phyloP scores from a whole-genome alignment of 2,329 filamentous ascomycete species.

The Fusarium xyrophilum region DNA sequence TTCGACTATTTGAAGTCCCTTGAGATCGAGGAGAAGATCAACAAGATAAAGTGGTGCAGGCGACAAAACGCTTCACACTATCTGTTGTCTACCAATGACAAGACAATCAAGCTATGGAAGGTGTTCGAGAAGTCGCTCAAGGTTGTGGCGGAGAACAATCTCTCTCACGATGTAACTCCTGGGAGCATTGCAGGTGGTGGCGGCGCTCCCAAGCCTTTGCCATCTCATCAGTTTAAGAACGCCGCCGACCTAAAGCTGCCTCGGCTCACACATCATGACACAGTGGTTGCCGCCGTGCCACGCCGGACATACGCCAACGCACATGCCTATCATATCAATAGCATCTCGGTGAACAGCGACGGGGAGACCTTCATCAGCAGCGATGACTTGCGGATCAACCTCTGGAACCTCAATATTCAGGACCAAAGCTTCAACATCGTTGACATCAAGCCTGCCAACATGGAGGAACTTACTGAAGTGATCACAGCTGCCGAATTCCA shows the following conservation, averaged over 20 bases:
- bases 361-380: slow-evolving; percentile 99
- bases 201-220: slow-evolving; percentile 74
- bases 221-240: slow-evolving; percentile 76
- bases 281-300: slow-evolving; percentile 94
- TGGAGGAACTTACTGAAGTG: slow-evolving; percentile 99
- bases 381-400: slow-evolving; percentile 95
- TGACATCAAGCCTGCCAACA: slow-evolving; percentile 99
- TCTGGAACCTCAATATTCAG: slow-evolving; percentile 99
- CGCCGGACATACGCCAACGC: slow-evolving; percentile 97
- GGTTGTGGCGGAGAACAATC: slow-evolving; percentile 98
- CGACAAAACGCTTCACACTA: slow-evolving; percentile 99
- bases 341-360: slow-evolving; percentile 99
- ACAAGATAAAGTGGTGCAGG: slow-evolving; percentile 99
- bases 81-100: slow-evolving; percentile 97
- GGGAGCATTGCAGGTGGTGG: slow-evolving; percentile 75
- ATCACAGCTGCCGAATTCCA: slow-evolving; percentile 99
- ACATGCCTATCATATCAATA: slow-evolving; percentile 99
- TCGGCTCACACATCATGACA: slow-evolving; percentile 96
- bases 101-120: slow-evolving; percentile 99
- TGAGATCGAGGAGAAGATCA: slow-evolving; percentile 99
- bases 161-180: slow-evolving; percentile 92
- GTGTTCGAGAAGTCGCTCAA: slow-evolving; percentile 99
- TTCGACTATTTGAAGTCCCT: slow-evolving; percentile 99
- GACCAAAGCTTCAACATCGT: slow-evolving; percentile 99
- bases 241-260: slow-evolving; percentile 89